These are phyloP conservation scores for Didymella glomerata DNA, from an alignment of 2,329 filamentous ascomycete genomes.

Conservation along the genomic window DNA sequence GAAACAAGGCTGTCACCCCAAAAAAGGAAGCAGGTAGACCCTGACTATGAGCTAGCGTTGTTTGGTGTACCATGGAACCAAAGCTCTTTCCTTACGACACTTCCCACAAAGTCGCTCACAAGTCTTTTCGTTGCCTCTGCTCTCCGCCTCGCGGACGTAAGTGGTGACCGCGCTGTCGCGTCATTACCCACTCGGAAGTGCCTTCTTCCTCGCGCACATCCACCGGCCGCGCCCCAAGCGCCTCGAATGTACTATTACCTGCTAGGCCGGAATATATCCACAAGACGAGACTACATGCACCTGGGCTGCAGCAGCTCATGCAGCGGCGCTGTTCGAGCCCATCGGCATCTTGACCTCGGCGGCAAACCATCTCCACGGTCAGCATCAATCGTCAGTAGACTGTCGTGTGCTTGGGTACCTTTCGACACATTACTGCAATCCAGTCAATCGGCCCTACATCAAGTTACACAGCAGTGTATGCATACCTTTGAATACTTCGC, in stretches of 20 bases:
- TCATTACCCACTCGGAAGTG: neutral
- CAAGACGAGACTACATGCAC: neutral
- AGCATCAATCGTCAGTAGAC: neutral
- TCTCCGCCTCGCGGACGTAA: neutral
- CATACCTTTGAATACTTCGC: neutral
- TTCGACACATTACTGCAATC: neutral
- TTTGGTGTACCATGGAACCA: slow-evolving; percentile 3
- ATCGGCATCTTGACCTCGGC: neutral
- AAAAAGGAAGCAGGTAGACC: slow-evolving; percentile 7
- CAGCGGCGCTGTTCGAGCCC: slow-evolving; percentile 2
- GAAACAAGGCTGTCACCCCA: slow-evolving; percentile 8
- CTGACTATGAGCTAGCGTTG: neutral
- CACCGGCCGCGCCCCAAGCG: slow-evolving; percentile 9
- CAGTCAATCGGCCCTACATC: neutral
- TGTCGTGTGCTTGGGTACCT: neutral
- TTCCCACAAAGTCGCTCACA: neutral
- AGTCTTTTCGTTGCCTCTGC: neutral
- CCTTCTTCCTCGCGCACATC: neutral
- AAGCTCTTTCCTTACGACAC: slow-evolving; percentile 1
- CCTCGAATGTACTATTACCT: neutral
- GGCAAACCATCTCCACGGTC: neutral
- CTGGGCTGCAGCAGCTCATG: slow-evolving; percentile 6
- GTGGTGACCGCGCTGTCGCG: neutral
- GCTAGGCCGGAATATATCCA: neutral
- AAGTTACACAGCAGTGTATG: neutral